Conservation (phyloP, 2,329 filamentous ascomycete species). For the Epichloe coenophiala region DNA sequence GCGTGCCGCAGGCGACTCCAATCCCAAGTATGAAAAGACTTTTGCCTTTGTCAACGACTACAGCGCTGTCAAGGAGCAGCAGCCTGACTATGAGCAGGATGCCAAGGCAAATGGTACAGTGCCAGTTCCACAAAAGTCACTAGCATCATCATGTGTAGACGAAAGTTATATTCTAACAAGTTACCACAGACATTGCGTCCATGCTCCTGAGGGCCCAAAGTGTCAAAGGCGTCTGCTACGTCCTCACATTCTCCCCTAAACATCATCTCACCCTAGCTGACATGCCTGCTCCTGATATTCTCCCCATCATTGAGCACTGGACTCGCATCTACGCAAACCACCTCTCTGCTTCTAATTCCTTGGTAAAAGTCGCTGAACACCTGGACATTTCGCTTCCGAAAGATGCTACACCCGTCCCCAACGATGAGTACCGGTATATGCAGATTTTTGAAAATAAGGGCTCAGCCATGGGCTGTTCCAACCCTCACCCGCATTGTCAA, state of each 20-base stretch:
- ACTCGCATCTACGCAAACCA: slow-evolving; percentile 78
- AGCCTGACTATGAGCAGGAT: slow-evolving; percentile 56
- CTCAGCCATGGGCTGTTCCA: slow-evolving; percentile 94
- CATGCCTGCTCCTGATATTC: slow-evolving; percentile 61
- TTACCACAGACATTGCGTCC: slow-evolving; percentile 49
- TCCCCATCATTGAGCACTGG: slow-evolving; percentile 81
- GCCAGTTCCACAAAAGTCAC: too few relatives aligned
- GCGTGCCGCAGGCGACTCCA: slow-evolving; percentile 72
- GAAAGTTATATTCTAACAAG: background rate
- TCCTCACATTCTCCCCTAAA: slow-evolving; percentile 87
- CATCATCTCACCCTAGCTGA: slow-evolving; percentile 92
- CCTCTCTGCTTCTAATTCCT: slow-evolving; percentile 56
- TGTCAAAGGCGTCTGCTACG: slow-evolving; percentile 92
- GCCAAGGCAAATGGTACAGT: slow-evolving; percentile 22
- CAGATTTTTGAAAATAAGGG: slow-evolving; percentile 99
- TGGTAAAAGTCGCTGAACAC: slow-evolving; percentile 29
- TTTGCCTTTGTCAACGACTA: slow-evolving; percentile 98
- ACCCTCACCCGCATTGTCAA: slow-evolving; percentile 94
- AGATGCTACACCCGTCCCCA: slow-evolving; percentile 33
- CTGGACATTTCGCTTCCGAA: slow-evolving; percentile 26
- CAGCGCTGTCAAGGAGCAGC: slow-evolving; percentile 87
- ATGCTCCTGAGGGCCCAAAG: slow-evolving; percentile 69
- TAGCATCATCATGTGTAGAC: background rate
- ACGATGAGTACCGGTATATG: slow-evolving; percentile 84
- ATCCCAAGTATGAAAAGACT: slow-evolving; percentile 74